Evolutionary conservation across 352 stramenopile species (phyloP), one percentile per base, ranked within the genome.

Genomic region (Poterioochromonas sp.): DNA sequence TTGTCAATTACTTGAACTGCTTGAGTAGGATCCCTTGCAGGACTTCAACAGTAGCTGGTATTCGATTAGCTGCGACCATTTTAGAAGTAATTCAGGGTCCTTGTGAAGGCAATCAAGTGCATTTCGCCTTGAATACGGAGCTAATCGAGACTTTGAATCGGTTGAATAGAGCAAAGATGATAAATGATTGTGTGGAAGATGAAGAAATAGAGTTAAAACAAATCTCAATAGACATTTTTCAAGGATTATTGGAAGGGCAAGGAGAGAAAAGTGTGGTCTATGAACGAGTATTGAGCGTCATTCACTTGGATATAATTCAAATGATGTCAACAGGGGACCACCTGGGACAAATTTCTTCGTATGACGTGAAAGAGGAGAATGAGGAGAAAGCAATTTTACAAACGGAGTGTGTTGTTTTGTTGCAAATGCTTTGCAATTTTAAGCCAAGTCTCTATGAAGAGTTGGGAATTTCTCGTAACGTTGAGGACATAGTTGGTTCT

Each of bases 361-460:
- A 73, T 12, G 76, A 49, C 35, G 77, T 37, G 74, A 79, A 26
- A 32, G 62, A 83, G 3, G 53, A 5, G 32, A 64, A 64, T 15
- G 60, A 65, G 34, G 80, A 78, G 35, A 39, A 80, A 41, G 54
- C 35, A 32, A 81, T 81, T 43, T 62, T 83, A 43, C 73, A 83
- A 77, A 83, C 71, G 5, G 80, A 83, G 54, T 80, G 43, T 22
- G 47, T 83, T 8, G 80, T 83, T 1, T 51, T 83, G 11, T 44
- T 83, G 79, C 80, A 83, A 49, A 83, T 83, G 80, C 74, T 83
- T 37, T 83, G 77, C 63, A 76, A 83, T 63, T 81, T 58, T 60
- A 80, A 77, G 47, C 80, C 80, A n/a, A 70, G 26, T 43, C 53
- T 83, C 29, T 51, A 32, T 43, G 62, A 83, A 11, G 41, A 62